Percentiles rank a stretch among this genome's conserved stretches.
These are phyloP conservation scores for Tagetes erecta DNA, from an alignment of 129 eudicot genomes.

Conservation along the genomic window DNA sequence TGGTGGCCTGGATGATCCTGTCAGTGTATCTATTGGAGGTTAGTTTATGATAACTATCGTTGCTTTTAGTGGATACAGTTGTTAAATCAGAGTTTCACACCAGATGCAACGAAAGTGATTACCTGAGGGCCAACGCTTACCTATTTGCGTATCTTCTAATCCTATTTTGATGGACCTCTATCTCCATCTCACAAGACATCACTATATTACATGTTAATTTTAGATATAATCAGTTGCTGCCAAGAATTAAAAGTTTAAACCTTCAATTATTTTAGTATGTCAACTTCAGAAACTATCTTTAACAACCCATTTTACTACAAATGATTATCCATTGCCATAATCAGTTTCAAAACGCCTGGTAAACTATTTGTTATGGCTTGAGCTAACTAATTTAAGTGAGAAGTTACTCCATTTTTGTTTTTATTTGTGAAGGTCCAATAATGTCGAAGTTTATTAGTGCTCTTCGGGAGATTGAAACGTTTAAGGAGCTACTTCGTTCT, in stretches of 20 bases:
- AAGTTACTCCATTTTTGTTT: constrained; percentile 13
- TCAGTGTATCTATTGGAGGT: constrained; percentile 95
- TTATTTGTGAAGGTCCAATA: constrained; percentile 69
- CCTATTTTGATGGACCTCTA: background rate
- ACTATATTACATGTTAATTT: background rate
- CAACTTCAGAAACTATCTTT: background rate
- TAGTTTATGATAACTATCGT: constrained; percentile 24
- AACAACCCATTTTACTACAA: background rate
- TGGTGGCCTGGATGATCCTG: constrained; percentile 85
- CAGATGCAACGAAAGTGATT: background rate
- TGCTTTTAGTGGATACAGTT: constrained; percentile 9
- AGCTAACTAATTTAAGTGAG: constrained; percentile 16
- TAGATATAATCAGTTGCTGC: background rate
- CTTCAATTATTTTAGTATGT: background rate
- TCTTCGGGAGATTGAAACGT: constrained; percentile 89
- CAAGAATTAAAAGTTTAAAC: background rate
- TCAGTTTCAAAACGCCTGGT: background rate
- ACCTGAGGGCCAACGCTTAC: background rate
- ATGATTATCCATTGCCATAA: constrained; percentile 1
- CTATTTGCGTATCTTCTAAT: background rate
- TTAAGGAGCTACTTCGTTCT: constrained; percentile 96
- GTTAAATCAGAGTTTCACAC: background rate
- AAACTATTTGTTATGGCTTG: background rate
- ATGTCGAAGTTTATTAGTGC: constrained; percentile 76
- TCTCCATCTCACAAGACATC: background rate